Base-by-base conservation (phyloP, 768 basidiomycete species). In the Auriscalpium vulgare region DNA sequence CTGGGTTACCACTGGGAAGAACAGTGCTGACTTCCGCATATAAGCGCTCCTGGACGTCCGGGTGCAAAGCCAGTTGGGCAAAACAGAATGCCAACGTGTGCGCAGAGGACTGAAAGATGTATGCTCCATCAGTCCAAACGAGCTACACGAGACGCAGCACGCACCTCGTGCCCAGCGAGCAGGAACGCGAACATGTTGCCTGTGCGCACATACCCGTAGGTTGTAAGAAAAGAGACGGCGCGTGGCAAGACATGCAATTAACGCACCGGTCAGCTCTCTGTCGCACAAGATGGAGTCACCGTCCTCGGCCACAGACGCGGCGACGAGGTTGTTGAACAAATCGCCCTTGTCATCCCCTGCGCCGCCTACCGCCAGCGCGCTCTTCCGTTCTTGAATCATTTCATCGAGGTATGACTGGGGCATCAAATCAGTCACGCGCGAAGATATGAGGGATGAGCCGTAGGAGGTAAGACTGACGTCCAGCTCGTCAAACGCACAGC, bases 11-110 rank as follows among this genome's bases (percentile, higher is more conserved):
- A 29, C 69, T 72, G 52, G 56, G 40, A 13, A 74, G 55, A 4
- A 74, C 62, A 4, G 56, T 54, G n/a, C 63, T 68, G 56, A 75
- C 72, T 54, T 70, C 72, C 57, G 67, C 54, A 55, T 66, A 72
- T 35, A 74, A 55, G 46, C 65, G 70, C 50, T 71, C 75, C 62
- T 79, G 78, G 53, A 74, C 71, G 2, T 76, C 72, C 2, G 66
- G 68, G 57, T 73, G 66, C 10, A 77, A 62, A 0, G 77, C 78
- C 3, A 79, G 68, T 50, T 77, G 58, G 5, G 66, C 76, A 52
- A 78, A 68, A 0, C 72, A 59, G 60, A 70, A 75, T 47, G 66
- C 67, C 10, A 76, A 57, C 5, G 73, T 68, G 56, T 74, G 66
- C 10, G 67, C 69, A 0, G 74, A 69, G 2, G 75, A 74, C 73